Evolutionary conservation across 2,329 filamentous ascomycete species (phyloP).

Genomic region (Chaetomium olivaceum): DNA sequence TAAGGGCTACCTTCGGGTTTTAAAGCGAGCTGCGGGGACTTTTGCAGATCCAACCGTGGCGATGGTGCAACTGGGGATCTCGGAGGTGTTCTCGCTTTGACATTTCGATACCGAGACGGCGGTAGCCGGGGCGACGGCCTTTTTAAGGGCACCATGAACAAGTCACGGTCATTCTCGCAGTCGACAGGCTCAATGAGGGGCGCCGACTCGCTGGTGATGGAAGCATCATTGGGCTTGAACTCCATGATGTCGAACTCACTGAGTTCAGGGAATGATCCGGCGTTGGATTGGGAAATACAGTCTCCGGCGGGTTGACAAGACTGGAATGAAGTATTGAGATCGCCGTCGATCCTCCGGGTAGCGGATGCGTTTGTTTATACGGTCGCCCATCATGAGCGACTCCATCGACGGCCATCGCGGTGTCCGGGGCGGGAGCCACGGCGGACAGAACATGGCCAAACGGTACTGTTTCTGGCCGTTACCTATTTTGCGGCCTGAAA

Average conservation of each 20-base stretch:
- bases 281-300: background rate
- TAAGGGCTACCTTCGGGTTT: constrained; percentile 4
- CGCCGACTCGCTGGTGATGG: constrained; percentile 28
- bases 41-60: background rate
- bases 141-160: constrained; percentile 29
- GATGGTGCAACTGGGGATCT: constrained; percentile 2
- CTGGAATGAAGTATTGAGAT: background rate
- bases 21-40: background rate
- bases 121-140: constrained; percentile 19
- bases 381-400: background rate
- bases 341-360: background rate
- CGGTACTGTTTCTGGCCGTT: constrained; percentile 11
- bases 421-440: constrained; percentile 1
- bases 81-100: constrained; percentile 16
- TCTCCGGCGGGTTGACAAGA: background rate
- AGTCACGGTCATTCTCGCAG: constrained; percentile 21
- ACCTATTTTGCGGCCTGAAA: constrained; percentile 1
- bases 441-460: constrained; percentile 7
- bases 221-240: constrained; percentile 22
- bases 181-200: constrained; percentile 28
- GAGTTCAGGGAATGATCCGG: background rate
- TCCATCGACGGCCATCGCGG: background rate
- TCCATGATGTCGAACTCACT: constrained; percentile 15
- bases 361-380: constrained; percentile 10
- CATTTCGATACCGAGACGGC: constrained; percentile 22